Base-by-base conservation (phyloP, 2,329 filamentous ascomycete genomes). In the Ustilaginoidea virens region DNA sequence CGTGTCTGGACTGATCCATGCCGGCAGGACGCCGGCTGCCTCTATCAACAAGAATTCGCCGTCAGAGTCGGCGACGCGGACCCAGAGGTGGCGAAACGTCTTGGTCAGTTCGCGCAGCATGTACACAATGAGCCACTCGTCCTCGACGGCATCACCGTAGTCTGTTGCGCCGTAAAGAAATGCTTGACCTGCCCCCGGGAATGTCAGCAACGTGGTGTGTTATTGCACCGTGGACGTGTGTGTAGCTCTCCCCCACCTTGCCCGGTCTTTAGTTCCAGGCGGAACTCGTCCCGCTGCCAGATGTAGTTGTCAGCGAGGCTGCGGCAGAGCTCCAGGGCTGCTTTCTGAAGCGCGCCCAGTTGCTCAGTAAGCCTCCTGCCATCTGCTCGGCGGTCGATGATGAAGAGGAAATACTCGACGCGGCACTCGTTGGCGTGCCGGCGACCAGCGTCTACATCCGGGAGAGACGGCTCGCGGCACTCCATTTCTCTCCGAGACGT, bases 111-210 rank as follows among this genome's bases (percentile, higher is more conserved):
- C 78, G 25, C 80, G 73, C 17, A 98, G 61, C 5, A 96, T 58
- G 54, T 86, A 93, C 13, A 96, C 86, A 34, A 96, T 76, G 5
- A 96, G 68, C 92, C 90, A 98, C 58, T 98, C 92, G 43, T 98
- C 90, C 45, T 93, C 87, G 4, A 96, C 75, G 0, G 85, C 90
- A 52, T 98, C 92, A 7, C 87, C 86, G 44, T 85, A 96, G 48
- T 87, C 80, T 1, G 83, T 90, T 29, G 64, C 61, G 13, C 87
- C 87, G 37, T 72, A 68, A 5, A 98, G 65, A 37, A 75, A 74
- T n/a, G 61, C 46, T 7, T 71, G 46, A 10, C 33, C 28, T 35
- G 14, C 16, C 4, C 23, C 5, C n/a, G n/a, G n/a, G n/a, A n/a
- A n/a, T n/a, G n/a, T n/a, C n/a, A n/a, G n/a, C n/a, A n/a, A n/a